Conservation (phyloP, 163 green algal species). For the Scenedesmus sp. region DNA sequence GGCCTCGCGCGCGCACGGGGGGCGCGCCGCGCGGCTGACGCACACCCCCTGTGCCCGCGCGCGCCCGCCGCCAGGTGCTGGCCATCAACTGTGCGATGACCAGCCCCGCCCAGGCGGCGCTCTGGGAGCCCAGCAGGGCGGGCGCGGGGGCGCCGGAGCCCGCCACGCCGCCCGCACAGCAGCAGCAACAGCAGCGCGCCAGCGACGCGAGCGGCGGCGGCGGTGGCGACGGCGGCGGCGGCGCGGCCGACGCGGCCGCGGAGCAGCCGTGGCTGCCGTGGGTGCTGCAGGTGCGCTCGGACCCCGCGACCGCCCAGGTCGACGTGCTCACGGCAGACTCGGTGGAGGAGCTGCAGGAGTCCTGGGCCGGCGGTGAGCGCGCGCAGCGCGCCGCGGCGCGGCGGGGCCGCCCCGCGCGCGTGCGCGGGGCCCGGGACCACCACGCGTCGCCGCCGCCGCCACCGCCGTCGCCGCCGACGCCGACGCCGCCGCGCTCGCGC, state of each 20-base stretch:
- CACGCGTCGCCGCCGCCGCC: no score
- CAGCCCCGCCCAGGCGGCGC: slow-evolving; percentile 23
- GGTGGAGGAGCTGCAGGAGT: slow-evolving; percentile 40
- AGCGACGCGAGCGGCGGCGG: not conserved
- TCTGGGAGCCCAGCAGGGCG: slow-evolving; percentile 23
- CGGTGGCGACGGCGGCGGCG: slow-evolving; percentile 11
- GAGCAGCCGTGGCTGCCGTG: slow-evolving; percentile 47
- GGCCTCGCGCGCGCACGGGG: no score
- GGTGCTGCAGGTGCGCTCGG: slow-evolving; percentile 46
- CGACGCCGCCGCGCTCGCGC: no score
- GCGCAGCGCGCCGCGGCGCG: not conserved
- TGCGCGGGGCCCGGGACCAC: no score
- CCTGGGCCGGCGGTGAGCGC: not conserved
- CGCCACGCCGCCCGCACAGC: not conserved
- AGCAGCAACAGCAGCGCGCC: slow-evolving; percentile 1
- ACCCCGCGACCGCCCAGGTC: slow-evolving; percentile 44
- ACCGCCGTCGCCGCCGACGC: no score
- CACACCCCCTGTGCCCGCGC: no score
- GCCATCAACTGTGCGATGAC: slow-evolving; percentile 57
- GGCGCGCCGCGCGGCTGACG: no score
- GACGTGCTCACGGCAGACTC: slow-evolving; percentile 50
- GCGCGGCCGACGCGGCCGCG: not conserved
- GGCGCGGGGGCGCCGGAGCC: not conserved
- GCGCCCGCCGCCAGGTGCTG: no score
- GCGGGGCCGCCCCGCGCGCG: no score